Evolutionary conservation across 257 asterid genomes (phyloP).

Genomic region (Solanum virginianum): DNA sequence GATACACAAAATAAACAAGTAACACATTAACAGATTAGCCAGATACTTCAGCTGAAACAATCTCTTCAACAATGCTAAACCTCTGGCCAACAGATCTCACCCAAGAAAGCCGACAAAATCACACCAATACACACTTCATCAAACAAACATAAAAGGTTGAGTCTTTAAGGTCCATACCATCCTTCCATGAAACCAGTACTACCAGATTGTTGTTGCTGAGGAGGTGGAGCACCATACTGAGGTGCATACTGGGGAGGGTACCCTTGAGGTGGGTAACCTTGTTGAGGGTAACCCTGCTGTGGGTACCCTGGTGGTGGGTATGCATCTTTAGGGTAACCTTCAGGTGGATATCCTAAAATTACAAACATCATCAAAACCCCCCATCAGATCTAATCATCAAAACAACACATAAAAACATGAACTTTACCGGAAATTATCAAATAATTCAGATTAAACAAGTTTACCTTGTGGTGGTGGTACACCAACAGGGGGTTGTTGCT

Average conservation of each 20-base stretch:
- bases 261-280: constrained; percentile 19
- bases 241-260: constrained; percentile 53
- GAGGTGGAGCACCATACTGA: constrained; percentile 34
- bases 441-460: not conserved
- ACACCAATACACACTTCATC: not conserved
- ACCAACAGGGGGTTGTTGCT: constrained; percentile 53
- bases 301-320: constrained; percentile 68
- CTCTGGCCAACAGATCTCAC: not conserved
- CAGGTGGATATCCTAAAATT: constrained; percentile 52
- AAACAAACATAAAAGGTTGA: not conserved
- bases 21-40: not conserved
- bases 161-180: constrained; percentile 20
- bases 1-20: not conserved
- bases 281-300: constrained; percentile 42
- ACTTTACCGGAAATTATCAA: not conserved
- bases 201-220: constrained; percentile 32
- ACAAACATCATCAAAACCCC: not conserved
- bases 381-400: not conserved
- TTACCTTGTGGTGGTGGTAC: constrained; percentile 71
- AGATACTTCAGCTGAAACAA: not conserved
- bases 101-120: not conserved
- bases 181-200: constrained; percentile 45
- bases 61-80: not conserved
- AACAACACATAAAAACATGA: not conserved
- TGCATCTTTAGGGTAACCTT: constrained; percentile 63